Base-by-base conservation (phyloP, 306 rosid species). In the Begonia masoniana region DNA sequence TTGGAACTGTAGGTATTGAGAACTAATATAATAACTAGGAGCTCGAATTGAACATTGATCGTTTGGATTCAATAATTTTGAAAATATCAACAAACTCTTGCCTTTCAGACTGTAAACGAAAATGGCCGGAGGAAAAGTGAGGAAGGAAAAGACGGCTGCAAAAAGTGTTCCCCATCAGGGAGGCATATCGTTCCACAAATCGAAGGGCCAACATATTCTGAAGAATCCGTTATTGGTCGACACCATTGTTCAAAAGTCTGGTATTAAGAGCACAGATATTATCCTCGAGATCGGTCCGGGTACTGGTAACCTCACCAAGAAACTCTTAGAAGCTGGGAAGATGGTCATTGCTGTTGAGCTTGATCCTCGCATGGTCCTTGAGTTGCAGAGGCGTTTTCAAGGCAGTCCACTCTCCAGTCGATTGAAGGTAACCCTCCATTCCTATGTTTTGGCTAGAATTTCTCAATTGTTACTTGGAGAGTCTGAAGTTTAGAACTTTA, bases 291-390 rank as follows among this genome's bases (percentile, higher is more conserved):
- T n/a, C n/a, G n/a, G n/a, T n/a, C n/a, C n/a, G n/a, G n/a, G n/a
- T n/a, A n/a, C n/a, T n/a, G n/a, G n/a, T n/a, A n/a, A n/a, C n/a
- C n/a, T n/a, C n/a, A n/a, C n/a, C n/a, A n/a, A n/a, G n/a, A n/a
- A n/a, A n/a, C n/a, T n/a, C n/a, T n/a, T n/a, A n/a, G n/a, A n/a
- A n/a, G 19, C 19, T 17, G 95, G 0, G 82, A 85, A 85, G 70
- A 74, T 56, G 66, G 97, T 89, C 43, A 64, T 89, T 53, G 94
- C 95, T 1, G 77, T 89, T 1, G 95, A 89, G 58, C 66, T 89
- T 51, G 97, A 89, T 15, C 75, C 87, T 13, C 89, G 97, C 12
- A 89, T 89, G 97, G 94, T 89, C 63, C 87, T 85, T 54, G 97
- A 89, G 74, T 67, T 89, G 13, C 80, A 82, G 52, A 51, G 79